Evolutionary conservation across 257 asterid genomes (phyloP).

Genomic region (Plantago major): DNA sequence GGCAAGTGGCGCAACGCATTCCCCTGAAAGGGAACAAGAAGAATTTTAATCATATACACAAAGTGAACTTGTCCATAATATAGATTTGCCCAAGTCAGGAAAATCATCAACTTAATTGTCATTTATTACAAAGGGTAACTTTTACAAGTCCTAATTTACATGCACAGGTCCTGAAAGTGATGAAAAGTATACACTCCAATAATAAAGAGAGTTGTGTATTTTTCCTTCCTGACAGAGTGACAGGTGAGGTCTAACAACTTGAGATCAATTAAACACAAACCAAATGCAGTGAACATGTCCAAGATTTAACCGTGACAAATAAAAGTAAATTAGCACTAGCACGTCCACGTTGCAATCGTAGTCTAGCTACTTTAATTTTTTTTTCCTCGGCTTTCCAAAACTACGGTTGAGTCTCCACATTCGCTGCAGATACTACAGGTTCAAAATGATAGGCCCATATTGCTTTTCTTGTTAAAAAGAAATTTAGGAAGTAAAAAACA

Average conservation of each 20-base stretch:
- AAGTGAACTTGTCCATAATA: slow-evolving; percentile 15
- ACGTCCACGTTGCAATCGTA: not conserved
- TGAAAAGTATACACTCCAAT: not conserved
- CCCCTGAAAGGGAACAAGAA: slow-evolving; percentile 33
- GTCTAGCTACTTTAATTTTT: slow-evolving; percentile 15
- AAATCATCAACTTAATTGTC: slow-evolving; percentile 4
- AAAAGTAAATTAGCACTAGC: slow-evolving; percentile 1
- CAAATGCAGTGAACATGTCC: too few relatives aligned
- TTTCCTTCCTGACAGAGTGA: not conserved
- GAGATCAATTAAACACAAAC: slow-evolving; percentile 4
- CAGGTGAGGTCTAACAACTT: not conserved
- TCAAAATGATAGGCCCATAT: not conserved
- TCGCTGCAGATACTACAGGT: not conserved
- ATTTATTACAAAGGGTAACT: not conserved
- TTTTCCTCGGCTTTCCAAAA: not conserved
- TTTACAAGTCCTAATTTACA: not conserved
- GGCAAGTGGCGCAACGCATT: slow-evolving; percentile 29
- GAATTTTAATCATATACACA: slow-evolving; percentile 12
- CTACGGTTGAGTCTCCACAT: slow-evolving; percentile 11
- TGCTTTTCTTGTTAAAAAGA: not conserved
- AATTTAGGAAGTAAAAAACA: not conserved
- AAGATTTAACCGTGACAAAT: not conserved
- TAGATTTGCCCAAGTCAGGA: slow-evolving; percentile 2
- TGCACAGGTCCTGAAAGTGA: not conserved
- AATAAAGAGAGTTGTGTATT: not conserved